Conservation (phyloP, 2,329 filamentous ascomycete genomes). For the Orbilia oligospora region DNA sequence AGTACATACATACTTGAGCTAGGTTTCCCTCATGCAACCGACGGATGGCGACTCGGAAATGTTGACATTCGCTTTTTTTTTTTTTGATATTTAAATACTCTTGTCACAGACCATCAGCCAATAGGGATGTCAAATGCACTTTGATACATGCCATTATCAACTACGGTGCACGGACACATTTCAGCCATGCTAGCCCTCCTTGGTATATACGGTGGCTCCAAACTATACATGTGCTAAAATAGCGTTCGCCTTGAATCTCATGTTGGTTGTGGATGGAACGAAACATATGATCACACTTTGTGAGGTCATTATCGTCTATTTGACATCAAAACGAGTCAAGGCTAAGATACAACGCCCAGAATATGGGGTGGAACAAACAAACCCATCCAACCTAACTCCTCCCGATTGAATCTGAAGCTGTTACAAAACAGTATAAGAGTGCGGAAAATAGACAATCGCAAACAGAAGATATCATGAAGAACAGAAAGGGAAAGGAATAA, state of each 20-base stretch:
- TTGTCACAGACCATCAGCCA: too few species aligned
- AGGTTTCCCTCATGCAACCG: neutral
- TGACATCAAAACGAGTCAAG: slow-evolving; percentile 26
- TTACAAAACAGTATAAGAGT: slow-evolving; percentile 25
- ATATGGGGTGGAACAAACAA: slow-evolving; percentile 5
- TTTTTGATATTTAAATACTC: neutral
- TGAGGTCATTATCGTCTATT: slow-evolving; percentile 36
- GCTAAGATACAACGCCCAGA: slow-evolving; percentile 44
- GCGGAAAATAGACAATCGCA: slow-evolving; percentile 11
- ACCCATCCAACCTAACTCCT: slow-evolving; percentile 56
- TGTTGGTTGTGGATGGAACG: neutral
- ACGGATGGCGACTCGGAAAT: neutral
- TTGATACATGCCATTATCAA: too few species aligned
- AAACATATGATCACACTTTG: neutral
- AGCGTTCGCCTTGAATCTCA: too few species aligned
- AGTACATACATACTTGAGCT: too few species aligned
- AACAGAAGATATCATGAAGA: neutral
- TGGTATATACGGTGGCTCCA: too few species aligned
- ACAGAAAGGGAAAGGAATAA: neutral
- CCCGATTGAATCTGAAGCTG: slow-evolving; percentile 40
- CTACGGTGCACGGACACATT: too few species aligned
- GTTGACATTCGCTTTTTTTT: slow-evolving; percentile 4
- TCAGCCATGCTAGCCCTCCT: too few species aligned
- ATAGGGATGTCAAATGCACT: too few species aligned
- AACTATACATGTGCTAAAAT: too few species aligned